These are phyloP conservation scores for Fusarium palustre DNA, from an alignment of 2,329 filamentous ascomycete species.

Conservation along the genomic window DNA sequence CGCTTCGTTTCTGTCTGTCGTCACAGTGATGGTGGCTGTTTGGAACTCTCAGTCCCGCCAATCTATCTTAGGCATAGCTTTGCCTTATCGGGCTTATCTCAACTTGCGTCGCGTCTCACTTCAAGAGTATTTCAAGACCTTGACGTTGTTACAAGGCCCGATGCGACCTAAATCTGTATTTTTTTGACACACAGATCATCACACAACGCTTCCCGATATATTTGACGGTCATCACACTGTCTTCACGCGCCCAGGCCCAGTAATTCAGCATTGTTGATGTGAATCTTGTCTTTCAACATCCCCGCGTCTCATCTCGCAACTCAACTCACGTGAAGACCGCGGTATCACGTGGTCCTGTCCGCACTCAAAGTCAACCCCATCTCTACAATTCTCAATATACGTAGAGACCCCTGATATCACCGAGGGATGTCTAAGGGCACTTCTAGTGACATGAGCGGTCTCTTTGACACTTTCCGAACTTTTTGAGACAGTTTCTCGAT, in stretches of 20 bases:
- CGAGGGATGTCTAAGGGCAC: background rate
- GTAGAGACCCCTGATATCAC: conserved; percentile 10
- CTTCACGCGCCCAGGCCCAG: background rate
- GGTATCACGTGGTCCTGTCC: conserved; percentile 39
- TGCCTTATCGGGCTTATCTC: conserved; percentile 17
- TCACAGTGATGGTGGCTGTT: conserved; percentile 50
- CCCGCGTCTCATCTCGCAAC: conserved; percentile 21
- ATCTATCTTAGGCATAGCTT: background rate
- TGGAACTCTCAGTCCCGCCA: conserved; percentile 12
- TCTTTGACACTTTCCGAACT: conserved; percentile 1
- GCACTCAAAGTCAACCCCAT: conserved; percentile 19
- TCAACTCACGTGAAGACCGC: conserved; percentile 21
- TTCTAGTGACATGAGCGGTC: background rate
- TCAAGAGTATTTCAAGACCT: conserved; percentile 14
- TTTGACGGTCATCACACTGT: too few relatives aligned
- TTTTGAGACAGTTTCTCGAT: conserved; percentile 26
- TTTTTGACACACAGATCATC: background rate
- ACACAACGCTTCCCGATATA: background rate
- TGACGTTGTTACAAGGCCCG: conserved; percentile 14
- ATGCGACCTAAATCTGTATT: background rate
- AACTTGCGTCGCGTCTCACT: conserved; percentile 44
- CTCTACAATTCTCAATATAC: conserved; percentile 3
- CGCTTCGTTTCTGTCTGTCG: conserved; percentile 45
- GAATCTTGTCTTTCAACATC: background rate
- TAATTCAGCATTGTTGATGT: conserved; percentile 18